phyloP scores from a whole-genome alignment of 2,329 filamentous ascomycete genomes.

The Fusarium nurragi region DNA sequence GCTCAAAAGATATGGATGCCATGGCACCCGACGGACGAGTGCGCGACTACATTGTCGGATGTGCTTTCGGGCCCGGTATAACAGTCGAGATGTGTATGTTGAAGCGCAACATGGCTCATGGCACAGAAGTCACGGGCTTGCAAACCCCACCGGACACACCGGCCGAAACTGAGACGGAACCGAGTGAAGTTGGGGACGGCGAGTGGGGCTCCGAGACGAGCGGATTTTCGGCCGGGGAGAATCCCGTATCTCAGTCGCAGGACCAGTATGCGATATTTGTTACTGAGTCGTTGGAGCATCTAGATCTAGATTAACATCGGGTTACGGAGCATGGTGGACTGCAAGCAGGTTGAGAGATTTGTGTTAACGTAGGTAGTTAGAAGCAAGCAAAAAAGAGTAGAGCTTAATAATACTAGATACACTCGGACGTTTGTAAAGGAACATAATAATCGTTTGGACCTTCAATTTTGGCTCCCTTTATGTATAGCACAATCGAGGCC shows the following conservation, averaged over 20 bases:
- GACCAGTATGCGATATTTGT: constrained; percentile 37
- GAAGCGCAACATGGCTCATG: constrained; percentile 53
- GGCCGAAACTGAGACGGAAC: constrained; percentile 64
- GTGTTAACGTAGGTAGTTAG: neutral
- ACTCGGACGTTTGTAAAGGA: neutral
- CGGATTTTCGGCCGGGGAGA: constrained; percentile 24
- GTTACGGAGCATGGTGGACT: constrained; percentile 2
- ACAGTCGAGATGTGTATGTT: constrained; percentile 74
- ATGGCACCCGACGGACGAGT: constrained; percentile 59
- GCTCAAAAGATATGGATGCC: constrained; percentile 68
- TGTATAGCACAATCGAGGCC: neutral
- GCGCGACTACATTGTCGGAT: constrained; percentile 70
- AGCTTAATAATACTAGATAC: constrained; percentile 4
- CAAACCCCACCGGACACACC: constrained; percentile 65
- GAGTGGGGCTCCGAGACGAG: constrained; percentile 29
- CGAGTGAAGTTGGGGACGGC: constrained; percentile 56
- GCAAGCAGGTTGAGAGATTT: neutral
- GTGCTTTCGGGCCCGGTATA: constrained; percentile 76
- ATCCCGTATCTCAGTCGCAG: constrained; percentile 9
- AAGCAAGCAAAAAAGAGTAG: neutral
- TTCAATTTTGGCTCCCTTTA: neutral
- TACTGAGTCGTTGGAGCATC: constrained; percentile 34
- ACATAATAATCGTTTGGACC: neutral
- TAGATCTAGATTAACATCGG: constrained; percentile 41
- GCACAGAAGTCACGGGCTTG: constrained; percentile 48